Base-by-base conservation (phyloP, 2,329 filamentous ascomycete genomes). In the Herpotrichia juniperi region DNA sequence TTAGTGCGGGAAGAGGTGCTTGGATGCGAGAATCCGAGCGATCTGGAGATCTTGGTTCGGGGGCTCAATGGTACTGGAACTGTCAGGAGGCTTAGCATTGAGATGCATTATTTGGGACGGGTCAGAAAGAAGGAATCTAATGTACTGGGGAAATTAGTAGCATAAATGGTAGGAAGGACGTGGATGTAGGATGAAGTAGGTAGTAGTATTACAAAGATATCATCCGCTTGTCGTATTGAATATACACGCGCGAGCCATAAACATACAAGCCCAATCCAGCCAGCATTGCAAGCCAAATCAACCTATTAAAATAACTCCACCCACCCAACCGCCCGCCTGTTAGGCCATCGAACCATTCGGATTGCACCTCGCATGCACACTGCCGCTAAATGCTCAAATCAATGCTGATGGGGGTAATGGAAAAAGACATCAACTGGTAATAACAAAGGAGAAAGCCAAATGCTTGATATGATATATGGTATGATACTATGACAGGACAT, bases 401-500 rank as follows among this genome's bases (percentile, higher is more conserved):
- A 43, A 43, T 25, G 40, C 40, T 31, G 40, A 43, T 43, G 37
- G 25, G 39, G 40, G 40, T 43, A 43, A 43, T 43, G 24, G 16
- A n/a, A 31, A 43, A 40, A n/a, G 10, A 42, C 39, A 42, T 42
- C 34, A 37, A 40, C 37, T 6, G 8, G 11, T 24, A 16, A n/a
- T 31, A n/a, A 31, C 28, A n/a, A 31, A n/a, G n/a, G n/a, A n/a
- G 28, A 31, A n/a, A n/a, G 28, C 9, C 25, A 31, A 28, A 45
- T 45, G 42, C 42, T 21, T 32, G 21, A 24, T 25, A 48, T 5
- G 16, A 40, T 11, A 40, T 22, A 44, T 30, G 24, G 45, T 46
- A 34, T 17, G 17, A 21, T 44, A 35, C 30, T 48, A 62, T 52
- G 50, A 63, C 26, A 67, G 52, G 19, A 63, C 57, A 26, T 53